These are phyloP conservation scores for Arabidopsis hybrid DNA, from an alignment of 441 rosid genomes.

Conservation along the genomic window DNA sequence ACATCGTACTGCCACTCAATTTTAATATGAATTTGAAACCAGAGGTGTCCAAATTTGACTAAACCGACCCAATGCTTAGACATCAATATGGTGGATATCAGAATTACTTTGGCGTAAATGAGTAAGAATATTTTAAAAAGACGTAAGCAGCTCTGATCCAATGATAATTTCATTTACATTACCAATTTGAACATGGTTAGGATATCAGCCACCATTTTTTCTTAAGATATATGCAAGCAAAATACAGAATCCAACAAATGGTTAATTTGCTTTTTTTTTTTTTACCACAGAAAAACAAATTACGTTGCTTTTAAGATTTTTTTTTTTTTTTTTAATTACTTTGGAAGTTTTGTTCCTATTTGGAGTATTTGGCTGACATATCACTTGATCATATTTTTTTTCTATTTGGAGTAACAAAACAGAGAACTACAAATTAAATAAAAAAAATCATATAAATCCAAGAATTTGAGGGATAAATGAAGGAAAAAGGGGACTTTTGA, in stretches of 20 bases:
- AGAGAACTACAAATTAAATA: no score
- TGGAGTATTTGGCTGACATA: neutral
- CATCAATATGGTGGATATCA: neutral
- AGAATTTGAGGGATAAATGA: no score
- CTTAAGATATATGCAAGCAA: no score
- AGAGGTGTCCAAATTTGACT: neutral
- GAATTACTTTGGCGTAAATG: neutral
- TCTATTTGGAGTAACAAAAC: no score
- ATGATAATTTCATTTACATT: neutral
- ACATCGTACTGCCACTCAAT: no score
- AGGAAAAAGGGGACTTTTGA: neutral
- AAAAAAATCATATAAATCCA: no score
- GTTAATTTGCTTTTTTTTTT: no score
- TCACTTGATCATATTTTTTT: neutral
- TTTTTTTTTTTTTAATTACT: no score
- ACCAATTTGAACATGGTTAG: neutral
- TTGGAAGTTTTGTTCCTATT: neutral
- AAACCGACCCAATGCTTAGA: neutral
- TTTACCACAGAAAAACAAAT: no score
- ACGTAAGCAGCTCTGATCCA: slow-evolving; percentile 1
- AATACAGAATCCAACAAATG: no score
- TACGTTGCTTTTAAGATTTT: neutral
- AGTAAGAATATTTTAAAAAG: neutral
- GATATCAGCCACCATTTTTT: neutral
- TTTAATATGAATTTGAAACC: neutral